Percentiles rank a stretch among this genome's conserved stretches.
phyloP scores from a whole-genome alignment of 495 filamentous ascomycete species.

The Aspergillus affinis region DNA sequence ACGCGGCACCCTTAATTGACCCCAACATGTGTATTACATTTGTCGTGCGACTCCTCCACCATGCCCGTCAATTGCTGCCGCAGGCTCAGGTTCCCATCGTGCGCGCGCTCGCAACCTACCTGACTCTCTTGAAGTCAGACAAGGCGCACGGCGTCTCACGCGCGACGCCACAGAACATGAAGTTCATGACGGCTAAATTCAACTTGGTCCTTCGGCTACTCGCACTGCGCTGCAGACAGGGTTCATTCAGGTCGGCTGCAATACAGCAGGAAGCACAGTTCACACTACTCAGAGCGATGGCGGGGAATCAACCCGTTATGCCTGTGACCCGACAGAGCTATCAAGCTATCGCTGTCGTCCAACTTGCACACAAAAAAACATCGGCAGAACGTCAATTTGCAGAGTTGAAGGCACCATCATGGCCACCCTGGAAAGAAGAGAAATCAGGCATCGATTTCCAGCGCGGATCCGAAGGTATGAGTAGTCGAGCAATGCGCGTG shows the following conservation, averaged over 20 bases:
- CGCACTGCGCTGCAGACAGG: constrained; percentile 47
- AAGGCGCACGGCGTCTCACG: constrained; percentile 3
- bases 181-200: constrained; percentile 33
- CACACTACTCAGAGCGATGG: constrained; percentile 61
- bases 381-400: constrained; percentile 56
- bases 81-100: constrained; percentile 50
- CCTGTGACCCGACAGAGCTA: constrained; percentile 62
- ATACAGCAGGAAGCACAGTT: constrained; percentile 64
- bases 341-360: constrained; percentile 56
- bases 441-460: constrained; percentile 56
- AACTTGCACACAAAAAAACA: constrained; percentile 66
- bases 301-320: constrained; percentile 52
- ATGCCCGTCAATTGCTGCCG: constrained; percentile 59
- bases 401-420: constrained; percentile 57
- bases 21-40: constrained; percentile 31
- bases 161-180: constrained; percentile 17
- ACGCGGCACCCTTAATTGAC: constrained; percentile 22
- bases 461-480: constrained; percentile 54
- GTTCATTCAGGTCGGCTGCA: constrained; percentile 48
- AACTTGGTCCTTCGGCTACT: constrained; percentile 58
- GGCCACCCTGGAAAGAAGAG: constrained; percentile 73
- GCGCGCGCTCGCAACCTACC: constrained; percentile 35
- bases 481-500: constrained; percentile 57
- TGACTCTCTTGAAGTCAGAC: constrained; percentile 20
- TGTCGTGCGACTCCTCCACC: constrained; percentile 56